phyloP scores from a whole-genome alignment of 441 rosid genomes.

The Sinapis alba region DNA sequence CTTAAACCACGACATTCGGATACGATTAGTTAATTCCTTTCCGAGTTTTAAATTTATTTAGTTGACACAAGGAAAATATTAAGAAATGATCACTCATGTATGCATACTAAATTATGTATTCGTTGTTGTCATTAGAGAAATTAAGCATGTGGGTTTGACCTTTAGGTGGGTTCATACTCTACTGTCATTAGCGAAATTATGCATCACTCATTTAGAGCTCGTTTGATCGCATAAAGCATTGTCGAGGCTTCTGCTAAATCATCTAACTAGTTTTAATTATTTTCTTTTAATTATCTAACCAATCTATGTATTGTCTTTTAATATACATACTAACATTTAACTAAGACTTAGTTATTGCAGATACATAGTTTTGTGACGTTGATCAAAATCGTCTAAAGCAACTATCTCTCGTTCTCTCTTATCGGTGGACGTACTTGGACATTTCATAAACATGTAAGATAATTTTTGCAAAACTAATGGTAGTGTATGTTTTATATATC shows the following conservation, averaged over 20 bases:
- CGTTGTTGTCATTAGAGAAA: not conserved
- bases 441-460: not conserved
- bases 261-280: not conserved
- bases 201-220: no score
- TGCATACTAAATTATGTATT: not conserved
- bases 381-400: not conserved
- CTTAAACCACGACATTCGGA: not conserved
- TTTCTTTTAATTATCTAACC: not conserved
- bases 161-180: slow-evolving; percentile 12
- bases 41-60: not conserved
- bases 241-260: not conserved
- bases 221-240: no score
- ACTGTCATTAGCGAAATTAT: no score
- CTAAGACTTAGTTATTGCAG: not conserved
- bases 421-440: not conserved
- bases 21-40: not conserved
- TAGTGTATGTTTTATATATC: not conserved
- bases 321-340: not conserved
- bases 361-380: not conserved
- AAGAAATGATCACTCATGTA: not conserved
- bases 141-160: not conserved
- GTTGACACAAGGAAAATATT: not conserved
- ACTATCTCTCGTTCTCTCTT: not conserved
- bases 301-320: not conserved
- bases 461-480: not conserved